Evolutionary conservation across 805 yeast species (phyloP), one percentile per base, ranked within the genome.

Genomic region (Teunomyces tritomae): DNA sequence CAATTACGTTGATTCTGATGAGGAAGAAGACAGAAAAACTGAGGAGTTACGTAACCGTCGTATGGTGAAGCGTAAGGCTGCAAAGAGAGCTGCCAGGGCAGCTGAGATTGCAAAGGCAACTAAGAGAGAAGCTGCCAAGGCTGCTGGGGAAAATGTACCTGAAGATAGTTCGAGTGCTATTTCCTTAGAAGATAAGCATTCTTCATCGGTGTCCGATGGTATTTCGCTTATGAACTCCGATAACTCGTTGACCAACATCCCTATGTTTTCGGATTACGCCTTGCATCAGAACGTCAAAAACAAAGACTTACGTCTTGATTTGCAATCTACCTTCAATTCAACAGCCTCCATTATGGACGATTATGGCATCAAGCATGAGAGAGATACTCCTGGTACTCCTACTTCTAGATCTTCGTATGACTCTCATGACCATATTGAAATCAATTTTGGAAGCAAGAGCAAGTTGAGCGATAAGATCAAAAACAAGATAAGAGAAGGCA

Each of bases 211-310:
- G 8, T 80, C 87, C 2, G 83, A 80, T 59, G 85, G 84, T 13
- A 65, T 83, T 43, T 82, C 89, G 7, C 70, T 84, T 49, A 77
- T 83, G 55, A 79, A 79, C 59, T 82, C 87, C 3, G 80, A 76
- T 52, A 80, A 78, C 41, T 82, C 85, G 8, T 70, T 80, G 45
- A 76, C 87, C 2, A 82, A 84, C 59, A 76, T 84, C 36, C 89
- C 90, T 2, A 74, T 84, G 63, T 77, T 84, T 48, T 73, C 79
- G 14, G 82, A 79, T 50, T 80, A 78, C 47, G 64, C 58, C 16
- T 61, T 73, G 49, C 75, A 71, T 52, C 57, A 51, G 53, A 62
- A 63, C 50, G 64, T 61, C 20, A 58, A 56, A 42, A 58, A 62
- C 42, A 54, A 61, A 10, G 44, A 53, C 46, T 43, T 62, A 36